Percentiles rank a stretch among this genome's conserved stretches.
phyloP scores from a whole-genome alignment of 139 green algal species.

The Chlorella vulgaris region DNA sequence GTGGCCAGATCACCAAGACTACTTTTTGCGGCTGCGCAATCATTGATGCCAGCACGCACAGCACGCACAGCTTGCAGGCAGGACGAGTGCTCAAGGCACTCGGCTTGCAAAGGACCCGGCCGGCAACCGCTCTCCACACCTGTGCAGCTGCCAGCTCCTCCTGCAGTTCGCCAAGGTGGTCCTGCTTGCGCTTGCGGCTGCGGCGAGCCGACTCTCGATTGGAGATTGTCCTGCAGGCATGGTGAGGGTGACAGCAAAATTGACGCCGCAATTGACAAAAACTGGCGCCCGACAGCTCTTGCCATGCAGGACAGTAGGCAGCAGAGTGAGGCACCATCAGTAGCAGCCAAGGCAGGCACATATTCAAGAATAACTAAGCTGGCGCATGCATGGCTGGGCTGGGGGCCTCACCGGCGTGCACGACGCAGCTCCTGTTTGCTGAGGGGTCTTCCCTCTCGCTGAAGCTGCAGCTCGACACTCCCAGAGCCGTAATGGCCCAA shows the following conservation, averaged over 20 bases:
- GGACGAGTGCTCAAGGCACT: not conserved
- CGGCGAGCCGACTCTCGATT: slow-evolving; percentile 87
- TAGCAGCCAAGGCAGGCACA: not conserved
- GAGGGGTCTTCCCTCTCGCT: not conserved
- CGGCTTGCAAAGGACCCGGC: not conserved
- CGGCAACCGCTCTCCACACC: not conserved
- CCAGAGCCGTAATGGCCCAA: not conserved
- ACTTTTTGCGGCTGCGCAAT: too few relatives aligned
- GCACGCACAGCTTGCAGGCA: not conserved
- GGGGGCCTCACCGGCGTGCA: not conserved
- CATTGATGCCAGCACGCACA: too few relatives aligned
- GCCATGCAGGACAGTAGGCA: not conserved
- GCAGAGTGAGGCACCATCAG: not conserved
- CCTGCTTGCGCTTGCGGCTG: slow-evolving; percentile 82
- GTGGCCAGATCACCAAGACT: too few relatives aligned
- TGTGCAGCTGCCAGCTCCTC: slow-evolving; percentile 43
- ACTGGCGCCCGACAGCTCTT: too few relatives aligned
- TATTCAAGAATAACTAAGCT: not conserved
- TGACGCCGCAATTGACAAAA: too few relatives aligned
- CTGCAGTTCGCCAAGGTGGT: slow-evolving; percentile 78
- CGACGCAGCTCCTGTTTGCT: not conserved
- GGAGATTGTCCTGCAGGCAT: slow-evolving; percentile 77
- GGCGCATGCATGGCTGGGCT: not conserved
- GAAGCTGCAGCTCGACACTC: not conserved
- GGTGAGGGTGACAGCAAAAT: too few relatives aligned